These are phyloP conservation scores for Mucor sp. DNA, from an alignment of 371 early-diverging fungal genomes.

Conservation along the genomic window DNA sequence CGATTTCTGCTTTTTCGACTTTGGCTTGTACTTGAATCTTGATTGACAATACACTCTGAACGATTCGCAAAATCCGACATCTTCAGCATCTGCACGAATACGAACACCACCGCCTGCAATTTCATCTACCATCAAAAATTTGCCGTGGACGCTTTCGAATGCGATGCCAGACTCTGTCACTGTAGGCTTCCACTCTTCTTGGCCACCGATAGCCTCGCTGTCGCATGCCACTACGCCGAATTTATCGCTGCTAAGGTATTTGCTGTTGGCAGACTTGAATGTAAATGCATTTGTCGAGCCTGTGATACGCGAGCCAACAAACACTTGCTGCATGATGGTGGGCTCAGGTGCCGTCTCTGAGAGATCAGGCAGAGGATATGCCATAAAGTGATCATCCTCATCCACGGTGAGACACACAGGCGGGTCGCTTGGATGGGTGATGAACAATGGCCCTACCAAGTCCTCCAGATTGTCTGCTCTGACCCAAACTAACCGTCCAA, in stretches of 20 bases:
- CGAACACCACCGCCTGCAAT: constrained; percentile 57
- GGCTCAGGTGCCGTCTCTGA: constrained; percentile 55
- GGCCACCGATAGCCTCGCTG: constrained; percentile 77
- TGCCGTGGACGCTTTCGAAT: constrained; percentile 63
- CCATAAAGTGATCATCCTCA: constrained; percentile 53
- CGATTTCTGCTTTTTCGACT: constrained; percentile 35
- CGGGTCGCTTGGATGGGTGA: constrained; percentile 68
- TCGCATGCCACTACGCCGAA: constrained; percentile 76
- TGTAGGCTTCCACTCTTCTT: constrained; percentile 79
- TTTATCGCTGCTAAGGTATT: constrained; percentile 80
- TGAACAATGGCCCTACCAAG: constrained; percentile 72
- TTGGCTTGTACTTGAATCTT: constrained; percentile 49
- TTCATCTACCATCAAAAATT: constrained; percentile 66
- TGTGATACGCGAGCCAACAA: constrained; percentile 63
- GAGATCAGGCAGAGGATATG: constrained; percentile 48
- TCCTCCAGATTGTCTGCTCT: constrained; percentile 63
- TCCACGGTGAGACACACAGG: constrained; percentile 62
- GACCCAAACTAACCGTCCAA: constrained; percentile 60
- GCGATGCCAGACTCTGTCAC: constrained; percentile 75
- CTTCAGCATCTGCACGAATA: constrained; percentile 74
- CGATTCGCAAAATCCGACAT: constrained; percentile 73
- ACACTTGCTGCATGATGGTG: constrained; percentile 68
- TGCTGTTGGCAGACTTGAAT: constrained; percentile 68
- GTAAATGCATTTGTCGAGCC: constrained; percentile 56
- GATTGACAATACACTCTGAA: constrained; percentile 76